These are phyloP conservation scores for Croton setiger DNA, from an alignment of 441 rosid genomes.

Conservation along the genomic window DNA sequence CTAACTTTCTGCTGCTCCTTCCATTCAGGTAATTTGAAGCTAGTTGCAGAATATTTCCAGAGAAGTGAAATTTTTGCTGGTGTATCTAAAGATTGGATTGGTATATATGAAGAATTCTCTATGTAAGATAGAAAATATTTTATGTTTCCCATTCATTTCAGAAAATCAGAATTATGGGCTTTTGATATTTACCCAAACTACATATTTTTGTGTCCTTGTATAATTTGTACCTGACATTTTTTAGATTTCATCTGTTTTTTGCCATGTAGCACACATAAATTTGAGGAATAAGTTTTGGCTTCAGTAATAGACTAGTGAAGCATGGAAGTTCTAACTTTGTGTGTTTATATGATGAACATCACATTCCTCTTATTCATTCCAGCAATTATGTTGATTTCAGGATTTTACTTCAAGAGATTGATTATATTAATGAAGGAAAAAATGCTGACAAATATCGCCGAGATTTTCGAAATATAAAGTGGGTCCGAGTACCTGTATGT, in stretches of 20 bases:
- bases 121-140: constrained; percentile 46
- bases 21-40: constrained; percentile 70
- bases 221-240: too few species aligned
- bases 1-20: constrained; percentile 10
- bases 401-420: constrained; percentile 88
- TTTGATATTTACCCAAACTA: too few species aligned
- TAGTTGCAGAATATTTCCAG: constrained; percentile 89
- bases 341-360: neutral
- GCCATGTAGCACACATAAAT: too few species aligned
- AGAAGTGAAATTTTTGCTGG: constrained; percentile 84
- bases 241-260: too few species aligned
- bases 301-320: too few species aligned
- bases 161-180: neutral
- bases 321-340: too few species aligned
- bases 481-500: constrained; percentile 96
- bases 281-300: too few species aligned
- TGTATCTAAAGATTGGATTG: constrained; percentile 79
- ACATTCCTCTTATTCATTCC: constrained; percentile 2
- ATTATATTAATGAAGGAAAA: constrained; percentile 92
- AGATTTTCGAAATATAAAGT: constrained; percentile 84
- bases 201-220: too few species aligned
- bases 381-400: constrained; percentile 40
- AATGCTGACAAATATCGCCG: constrained; percentile 85
- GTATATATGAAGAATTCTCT: constrained; percentile 84
- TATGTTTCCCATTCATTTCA: constrained; percentile 2